Conservation (phyloP, 768 basidiomycete species). For the Austroboletus eburneus region DNA sequence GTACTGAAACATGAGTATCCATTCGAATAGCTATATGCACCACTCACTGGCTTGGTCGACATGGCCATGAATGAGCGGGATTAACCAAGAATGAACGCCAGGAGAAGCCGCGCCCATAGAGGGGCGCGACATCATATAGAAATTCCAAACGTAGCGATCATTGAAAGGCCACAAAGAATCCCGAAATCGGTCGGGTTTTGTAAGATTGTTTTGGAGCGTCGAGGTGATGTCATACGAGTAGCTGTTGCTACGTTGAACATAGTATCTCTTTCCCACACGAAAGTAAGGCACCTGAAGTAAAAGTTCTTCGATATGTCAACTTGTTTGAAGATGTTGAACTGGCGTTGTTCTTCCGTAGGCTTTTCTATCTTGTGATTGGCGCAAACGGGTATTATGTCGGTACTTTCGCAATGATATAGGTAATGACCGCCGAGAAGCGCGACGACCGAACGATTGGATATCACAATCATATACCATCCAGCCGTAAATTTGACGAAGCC, state of each 20-base stretch:
- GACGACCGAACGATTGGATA: slow-evolving; percentile 87
- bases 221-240: slow-evolving; percentile 97
- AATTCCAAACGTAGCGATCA: slow-evolving; percentile 94
- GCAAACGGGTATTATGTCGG: slow-evolving; percentile 75
- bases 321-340: slow-evolving; percentile 90
- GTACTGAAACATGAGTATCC: background rate
- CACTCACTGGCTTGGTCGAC: slow-evolving; percentile 96
- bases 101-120: slow-evolving; percentile 45
- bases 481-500: slow-evolving; percentile 94
- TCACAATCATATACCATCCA: slow-evolving; percentile 92
- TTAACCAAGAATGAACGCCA: slow-evolving; percentile 72
- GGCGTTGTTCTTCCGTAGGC: slow-evolving; percentile 81
- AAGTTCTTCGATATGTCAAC: slow-evolving; percentile 99
- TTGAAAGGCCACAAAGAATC: slow-evolving; percentile 64
- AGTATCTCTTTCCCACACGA: background rate
- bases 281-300: slow-evolving; percentile 75
- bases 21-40: background rate
- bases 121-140: slow-evolving; percentile 72
- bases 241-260: slow-evolving; percentile 36
- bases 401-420: slow-evolving; percentile 92
- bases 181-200: slow-evolving; percentile 46
- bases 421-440: slow-evolving; percentile 95
- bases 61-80: slow-evolving; percentile 92
- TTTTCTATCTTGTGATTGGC: slow-evolving; percentile 83
- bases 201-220: slow-evolving; percentile 90